These are phyloP conservation scores for Brassica napus DNA, from an alignment of 345 rosid species.

Conservation along the genomic window Da-Ae NC_063436.1:19973001-19973500, in stretches of 20 bases:
- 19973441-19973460: neutral
- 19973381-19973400: no score
- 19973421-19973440: slow-evolving; percentile 4
- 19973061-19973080: slow-evolving; percentile 32
- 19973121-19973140: slow-evolving; percentile 43
- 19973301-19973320: slow-evolving; percentile 26
- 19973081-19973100: slow-evolving; percentile 20
- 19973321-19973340: slow-evolving; percentile 36
- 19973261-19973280: slow-evolving; percentile 44
- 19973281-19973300: slow-evolving; percentile 46
- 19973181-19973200: neutral
- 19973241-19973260: slow-evolving; percentile 44
- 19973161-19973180: neutral
- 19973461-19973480: neutral
- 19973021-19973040: neutral
- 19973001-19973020: slow-evolving; percentile 35
- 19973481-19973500: neutral
- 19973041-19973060: slow-evolving; percentile 25
- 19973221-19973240: slow-evolving; percentile 46
- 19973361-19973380: no score
- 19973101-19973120: slow-evolving; percentile 34
- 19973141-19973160: slow-evolving; percentile 39
- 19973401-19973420: neutral
- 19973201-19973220: slow-evolving; percentile 31
- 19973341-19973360: neutral